Percentiles rank a stretch among this genome's conserved stretches.
These are phyloP conservation scores for Cryptosporidium tyzzeri DNA, from an alignment of 169 alveolate genomes.

Conservation along the genomic window DNA sequence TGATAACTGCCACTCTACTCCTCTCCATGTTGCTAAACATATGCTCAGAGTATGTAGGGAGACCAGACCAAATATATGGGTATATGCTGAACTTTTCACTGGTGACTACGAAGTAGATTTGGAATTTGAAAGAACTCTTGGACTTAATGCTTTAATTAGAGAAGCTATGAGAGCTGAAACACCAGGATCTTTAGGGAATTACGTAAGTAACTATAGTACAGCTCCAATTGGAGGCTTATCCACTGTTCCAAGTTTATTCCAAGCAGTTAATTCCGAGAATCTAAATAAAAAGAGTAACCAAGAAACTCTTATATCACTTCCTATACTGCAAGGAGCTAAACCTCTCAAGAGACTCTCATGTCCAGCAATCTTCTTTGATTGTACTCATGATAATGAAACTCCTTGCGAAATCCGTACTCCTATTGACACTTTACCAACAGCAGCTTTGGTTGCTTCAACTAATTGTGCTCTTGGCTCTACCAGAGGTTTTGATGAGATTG, in stretches of 20 bases:
- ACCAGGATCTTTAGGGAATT: conserved; percentile 67
- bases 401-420: conserved; percentile 82
- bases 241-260: conserved; percentile 50
- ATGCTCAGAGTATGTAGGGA: conserved; percentile 89
- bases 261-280: conserved; percentile 32
- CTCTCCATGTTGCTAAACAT: conserved; percentile 90
- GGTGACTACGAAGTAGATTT: conserved; percentile 88
- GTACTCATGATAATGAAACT: conserved; percentile 94
- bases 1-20: conserved; percentile 96
- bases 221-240: conserved; percentile 64
- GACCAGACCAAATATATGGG: conserved; percentile 87
- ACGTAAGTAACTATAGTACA: conserved; percentile 65
- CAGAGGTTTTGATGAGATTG: conserved; percentile 90
- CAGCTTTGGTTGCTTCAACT: conserved; percentile 86
- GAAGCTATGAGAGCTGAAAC: conserved; percentile 84
- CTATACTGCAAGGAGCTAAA: conserved; percentile 72
- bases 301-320: not conserved
- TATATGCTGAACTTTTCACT: conserved; percentile 94
- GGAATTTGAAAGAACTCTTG: conserved; percentile 86
- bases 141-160: conserved; percentile 90
- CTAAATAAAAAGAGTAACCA: not conserved
- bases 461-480: conserved; percentile 90
- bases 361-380: conserved; percentile 89
- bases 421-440: conserved; percentile 85
- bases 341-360: conserved; percentile 79